These are phyloP conservation scores for Fusarium annulatum DNA, from an alignment of 2,329 filamentous ascomycete genomes.

Conservation along the genomic window DNA sequence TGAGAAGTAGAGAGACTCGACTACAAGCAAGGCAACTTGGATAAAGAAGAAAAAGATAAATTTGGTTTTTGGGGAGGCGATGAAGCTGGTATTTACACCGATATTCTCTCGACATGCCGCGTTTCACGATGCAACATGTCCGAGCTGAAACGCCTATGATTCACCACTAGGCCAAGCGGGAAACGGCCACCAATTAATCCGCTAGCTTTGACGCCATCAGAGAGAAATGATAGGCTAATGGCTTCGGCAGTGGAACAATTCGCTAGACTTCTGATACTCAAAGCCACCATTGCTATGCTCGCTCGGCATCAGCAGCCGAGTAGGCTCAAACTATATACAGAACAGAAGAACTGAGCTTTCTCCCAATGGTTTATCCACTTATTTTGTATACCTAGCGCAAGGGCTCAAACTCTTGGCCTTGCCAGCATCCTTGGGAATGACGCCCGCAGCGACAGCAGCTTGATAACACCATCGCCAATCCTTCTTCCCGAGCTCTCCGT, in stretches of 20 bases:
- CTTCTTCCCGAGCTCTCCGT: constrained; percentile 48
- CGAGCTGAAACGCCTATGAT: background rate
- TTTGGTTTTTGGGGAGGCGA: rapidly evolving
- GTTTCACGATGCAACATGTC: background rate
- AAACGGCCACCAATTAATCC: background rate
- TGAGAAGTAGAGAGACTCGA: rapidly evolving
- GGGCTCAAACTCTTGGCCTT: constrained; percentile 24
- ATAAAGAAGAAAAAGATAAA: background rate
- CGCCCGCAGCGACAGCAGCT: constrained; percentile 41
- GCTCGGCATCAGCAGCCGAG: background rate
- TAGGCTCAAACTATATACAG: background rate
- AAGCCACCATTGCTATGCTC: background rate
- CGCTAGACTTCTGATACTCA: background rate
- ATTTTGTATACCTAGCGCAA: background rate
- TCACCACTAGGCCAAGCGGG: background rate
- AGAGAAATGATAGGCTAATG: background rate
- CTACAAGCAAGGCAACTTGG: background rate
- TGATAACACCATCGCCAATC: constrained; percentile 63
- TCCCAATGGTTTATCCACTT: rapidly evolving
- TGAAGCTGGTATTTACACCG: background rate
- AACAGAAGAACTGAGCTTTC: background rate
- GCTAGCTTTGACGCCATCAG: background rate
- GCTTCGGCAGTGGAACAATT: background rate
- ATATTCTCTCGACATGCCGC: background rate
- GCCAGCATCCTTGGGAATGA: constrained; percentile 42